phyloP scores from a whole-genome alignment of 257 asterid genomes.

The Jacaranda mimosifolia region DNA sequence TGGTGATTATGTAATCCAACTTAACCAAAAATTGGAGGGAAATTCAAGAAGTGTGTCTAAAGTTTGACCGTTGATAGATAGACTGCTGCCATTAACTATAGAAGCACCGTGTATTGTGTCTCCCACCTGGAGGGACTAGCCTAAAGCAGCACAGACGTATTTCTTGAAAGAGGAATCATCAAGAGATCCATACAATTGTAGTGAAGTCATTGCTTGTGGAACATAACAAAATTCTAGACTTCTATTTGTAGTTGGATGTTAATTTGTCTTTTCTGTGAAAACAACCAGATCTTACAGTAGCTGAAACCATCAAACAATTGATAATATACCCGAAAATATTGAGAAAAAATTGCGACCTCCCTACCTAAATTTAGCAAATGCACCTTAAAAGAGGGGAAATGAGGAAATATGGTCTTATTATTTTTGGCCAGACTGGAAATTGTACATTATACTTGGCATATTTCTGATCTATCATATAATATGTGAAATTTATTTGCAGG shows the following conservation, averaged over 20 bases:
- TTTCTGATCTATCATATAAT: conserved; percentile 28
- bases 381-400: background rate
- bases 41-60: background rate
- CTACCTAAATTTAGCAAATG: conserved; percentile 7
- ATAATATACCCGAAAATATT: background rate
- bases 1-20: background rate
- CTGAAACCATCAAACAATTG: background rate
- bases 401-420: conserved; percentile 9
- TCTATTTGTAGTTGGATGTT: background rate
- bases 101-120: conserved; percentile 16
- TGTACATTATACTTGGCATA: conserved; percentile 4
- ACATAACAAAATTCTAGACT: background rate
- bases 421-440: conserved; percentile 11
- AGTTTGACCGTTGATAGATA: background rate
- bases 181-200: background rate
- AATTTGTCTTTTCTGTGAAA: conserved; percentile 15
- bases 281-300: background rate
- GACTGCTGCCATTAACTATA: background rate
- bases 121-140: conserved; percentile 10
- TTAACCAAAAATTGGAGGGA: conserved; percentile 10
- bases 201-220: background rate
- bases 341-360: background rate
- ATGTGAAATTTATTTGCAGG: conserved; percentile 59
- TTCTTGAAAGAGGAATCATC: background rate
- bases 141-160: conserved; percentile 12